Evolutionary conservation across 2,329 filamentous ascomycete genomes (phyloP).

Genomic region (Colletotrichum lupini): DNA sequence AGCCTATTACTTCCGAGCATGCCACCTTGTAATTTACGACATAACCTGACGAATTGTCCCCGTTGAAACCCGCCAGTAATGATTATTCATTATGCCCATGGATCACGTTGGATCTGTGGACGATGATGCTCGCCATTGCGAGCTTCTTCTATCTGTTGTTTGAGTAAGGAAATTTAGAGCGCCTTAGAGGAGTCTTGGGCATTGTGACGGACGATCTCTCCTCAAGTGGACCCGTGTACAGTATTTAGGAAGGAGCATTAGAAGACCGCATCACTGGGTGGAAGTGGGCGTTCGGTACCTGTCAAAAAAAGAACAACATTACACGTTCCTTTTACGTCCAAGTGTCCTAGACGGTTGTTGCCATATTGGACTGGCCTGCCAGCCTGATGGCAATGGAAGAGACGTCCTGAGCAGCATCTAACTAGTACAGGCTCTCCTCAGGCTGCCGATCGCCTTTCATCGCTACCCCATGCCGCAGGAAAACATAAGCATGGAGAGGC

Average conservation of each 20-base stretch:
- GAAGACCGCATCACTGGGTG: conserved; percentile 45
- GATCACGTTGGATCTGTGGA: conserved; percentile 25
- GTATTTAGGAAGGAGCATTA: conserved; percentile 60
- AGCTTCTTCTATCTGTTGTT: conserved; percentile 33
- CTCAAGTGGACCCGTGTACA: conserved; percentile 64
- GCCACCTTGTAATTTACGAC: conserved; percentile 36
- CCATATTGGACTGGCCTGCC: background rate
- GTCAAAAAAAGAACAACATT: conserved; percentile 17
- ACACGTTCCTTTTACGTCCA: background rate
- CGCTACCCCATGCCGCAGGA: background rate
- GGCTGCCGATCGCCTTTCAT: background rate
- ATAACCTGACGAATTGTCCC: conserved; percentile 25
- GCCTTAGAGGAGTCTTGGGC: conserved; percentile 39
- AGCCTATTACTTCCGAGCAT: conserved; percentile 39
- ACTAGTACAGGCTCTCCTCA: background rate
- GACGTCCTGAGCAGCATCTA: background rate
- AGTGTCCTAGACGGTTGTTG: background rate
- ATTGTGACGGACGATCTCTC: conserved; percentile 64
- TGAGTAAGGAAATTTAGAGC: conserved; percentile 39
- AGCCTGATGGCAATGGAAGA: background rate
- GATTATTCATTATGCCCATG: conserved; percentile 18
- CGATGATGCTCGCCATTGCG: conserved; percentile 34
- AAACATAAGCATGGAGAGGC: background rate
- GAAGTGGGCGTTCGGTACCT: conserved; percentile 32
- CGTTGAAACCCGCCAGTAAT: conserved; percentile 30